Base-by-base conservation (phyloP, 2,329 filamentous ascomycete genomes). In the Ophiognomonia clavigignenti-juglandacearum region DNA sequence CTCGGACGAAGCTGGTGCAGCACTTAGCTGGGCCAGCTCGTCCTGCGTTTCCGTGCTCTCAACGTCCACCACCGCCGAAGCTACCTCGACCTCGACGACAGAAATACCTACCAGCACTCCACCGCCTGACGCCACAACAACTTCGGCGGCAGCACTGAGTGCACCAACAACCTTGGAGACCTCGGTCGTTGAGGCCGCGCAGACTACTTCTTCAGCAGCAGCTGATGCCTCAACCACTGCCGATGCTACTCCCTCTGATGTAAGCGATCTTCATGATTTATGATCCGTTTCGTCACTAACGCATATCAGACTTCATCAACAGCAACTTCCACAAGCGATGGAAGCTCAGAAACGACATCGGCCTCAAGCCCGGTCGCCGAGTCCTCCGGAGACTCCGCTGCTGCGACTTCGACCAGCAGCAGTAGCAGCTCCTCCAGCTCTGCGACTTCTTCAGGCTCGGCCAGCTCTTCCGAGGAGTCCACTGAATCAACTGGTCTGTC, bases 401-500 rank as follows among this genome's bases (percentile, higher is more conserved):
- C 51, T 40, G 39, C 51, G 23, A 26, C 47, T 3, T 39, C 51
- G 20, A 26, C 10, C 24, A 10, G 24, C 24, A 10, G 6, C 24
- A 26, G 24, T 26, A 26, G 24, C 24, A 26, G 24, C 24, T 26
- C 24, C 24, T 6, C 6, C 6, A 6, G 10, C 24, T 26, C 24
- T 26, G 24, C 24, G 6, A 26, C 6, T 34, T 43, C 35, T 22
- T 45, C 24, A 35, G 37, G 23, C 35, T 43, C 48, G 16, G 14
- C 27, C 10, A 23, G 37, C 19, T 49, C 45, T 10, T 38, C 41
- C 6, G 39, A 39, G 8, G 20, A 31, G 24, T 39, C 38, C 11
- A 42, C 48, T 10, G 40, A 32, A 3, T 32, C 53, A 22, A 45
- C 48, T 14, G 68, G 64, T 4, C 61, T 75, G n/a, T 67, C 68